Percentiles rank a stretch among this genome's conserved stretches.
These are phyloP conservation scores for Kodamaea sp. DNA, from an alignment of 1,139 yeast species.

Conservation along the genomic window DNA sequence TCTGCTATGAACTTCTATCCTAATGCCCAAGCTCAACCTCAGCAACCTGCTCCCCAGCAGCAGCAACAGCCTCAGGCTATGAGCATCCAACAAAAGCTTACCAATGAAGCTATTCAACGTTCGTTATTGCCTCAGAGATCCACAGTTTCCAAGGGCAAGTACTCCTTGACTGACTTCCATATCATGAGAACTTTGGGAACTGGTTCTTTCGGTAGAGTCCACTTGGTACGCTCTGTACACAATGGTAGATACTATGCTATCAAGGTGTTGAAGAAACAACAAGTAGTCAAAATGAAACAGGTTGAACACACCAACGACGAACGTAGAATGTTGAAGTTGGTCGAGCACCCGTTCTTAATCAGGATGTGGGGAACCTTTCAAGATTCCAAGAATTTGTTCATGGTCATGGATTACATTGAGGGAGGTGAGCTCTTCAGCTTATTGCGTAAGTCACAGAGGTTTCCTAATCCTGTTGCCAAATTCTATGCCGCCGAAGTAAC, in stretches of 20 bases:
- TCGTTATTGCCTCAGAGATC: conserved; percentile 26
- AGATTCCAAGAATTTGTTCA: conserved; percentile 55
- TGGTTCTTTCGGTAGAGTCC: conserved; percentile 65
- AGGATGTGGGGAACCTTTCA: conserved; percentile 70
- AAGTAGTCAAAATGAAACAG: conserved; percentile 62
- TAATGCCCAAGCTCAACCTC: conserved; percentile 6
- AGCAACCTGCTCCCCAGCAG: conserved; percentile 7
- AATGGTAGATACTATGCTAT: conserved; percentile 62
- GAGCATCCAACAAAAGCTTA: conserved; percentile 11
- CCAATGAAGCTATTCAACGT: conserved; percentile 21
- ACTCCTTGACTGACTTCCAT: conserved; percentile 53
- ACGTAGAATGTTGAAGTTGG: conserved; percentile 55
- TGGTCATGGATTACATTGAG: conserved; percentile 66
- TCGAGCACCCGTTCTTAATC: conserved; percentile 60
- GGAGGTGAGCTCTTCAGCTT: conserved; percentile 62
- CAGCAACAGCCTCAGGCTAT: conserved; percentile 10
- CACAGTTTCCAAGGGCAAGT: conserved; percentile 55
- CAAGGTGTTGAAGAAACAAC: conserved; percentile 57
- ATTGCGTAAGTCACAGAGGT: conserved; percentile 57
- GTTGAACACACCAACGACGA: conserved; percentile 67
- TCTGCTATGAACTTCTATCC: neutral
- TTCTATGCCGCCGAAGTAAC: conserved; percentile 64
- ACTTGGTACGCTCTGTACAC: conserved; percentile 57
- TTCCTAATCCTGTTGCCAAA: conserved; percentile 64
- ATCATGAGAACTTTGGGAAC: conserved; percentile 60